These are phyloP conservation scores for Euphorbia peplus DNA, from an alignment of 345 rosid species.

Conservation along the genomic window DNA sequence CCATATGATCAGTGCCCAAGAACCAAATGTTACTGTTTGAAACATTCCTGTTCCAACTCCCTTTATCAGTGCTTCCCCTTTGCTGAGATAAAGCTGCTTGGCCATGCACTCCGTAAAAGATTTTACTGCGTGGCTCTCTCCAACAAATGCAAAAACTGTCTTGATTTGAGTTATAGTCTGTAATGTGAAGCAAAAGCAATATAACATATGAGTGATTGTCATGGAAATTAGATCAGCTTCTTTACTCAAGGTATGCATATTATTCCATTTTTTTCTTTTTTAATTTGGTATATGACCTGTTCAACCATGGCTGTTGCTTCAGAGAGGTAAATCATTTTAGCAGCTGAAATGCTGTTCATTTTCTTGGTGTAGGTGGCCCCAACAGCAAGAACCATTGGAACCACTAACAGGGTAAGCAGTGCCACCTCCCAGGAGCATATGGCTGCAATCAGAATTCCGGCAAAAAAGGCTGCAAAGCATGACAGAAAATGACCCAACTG, in stretches of 20 bases:
- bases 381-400: constrained; percentile 49
- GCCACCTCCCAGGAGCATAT: constrained; percentile 62
- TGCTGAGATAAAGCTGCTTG: constrained; percentile 39
- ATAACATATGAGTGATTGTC: not conserved
- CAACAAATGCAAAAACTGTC: constrained; percentile 60
- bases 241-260: not conserved
- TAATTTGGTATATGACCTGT: constrained; percentile 35
- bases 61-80: constrained; percentile 54
- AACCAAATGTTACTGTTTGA: constrained; percentile 50
- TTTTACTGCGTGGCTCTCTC: constrained; percentile 43
- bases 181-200: not conserved
- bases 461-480: constrained; percentile 51
- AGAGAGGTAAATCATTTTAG: constrained; percentile 44
- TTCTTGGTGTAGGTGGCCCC: constrained; percentile 60
- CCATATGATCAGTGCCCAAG: constrained; percentile 62
- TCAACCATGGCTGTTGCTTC: constrained; percentile 57
- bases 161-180: constrained; percentile 59
- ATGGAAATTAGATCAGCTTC: not conserved
- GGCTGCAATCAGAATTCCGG: constrained; percentile 50
- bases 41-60: constrained; percentile 63
- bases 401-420: constrained; percentile 42
- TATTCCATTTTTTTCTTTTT: not conserved
- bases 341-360: constrained; percentile 44
- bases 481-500: constrained; percentile 68
- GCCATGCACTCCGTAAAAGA: constrained; percentile 46